Base-by-base conservation (phyloP, 2,329 filamentous ascomycete genomes). In the Periglandula ipomoeae region DNA sequence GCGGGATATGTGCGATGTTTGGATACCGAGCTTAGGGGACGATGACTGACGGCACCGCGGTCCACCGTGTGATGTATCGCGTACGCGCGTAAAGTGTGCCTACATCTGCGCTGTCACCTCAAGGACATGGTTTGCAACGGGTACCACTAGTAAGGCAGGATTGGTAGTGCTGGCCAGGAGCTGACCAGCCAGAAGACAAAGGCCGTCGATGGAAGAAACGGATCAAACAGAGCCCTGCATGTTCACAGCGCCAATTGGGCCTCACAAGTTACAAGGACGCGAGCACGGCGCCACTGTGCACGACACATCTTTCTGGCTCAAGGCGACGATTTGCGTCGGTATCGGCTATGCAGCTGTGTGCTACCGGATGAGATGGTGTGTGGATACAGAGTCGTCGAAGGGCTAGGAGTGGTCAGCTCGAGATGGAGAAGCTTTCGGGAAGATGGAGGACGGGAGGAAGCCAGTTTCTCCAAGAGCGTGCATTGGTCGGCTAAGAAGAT, bases 141-240 rank as follows among this genome's bases (percentile, higher is more conserved):
- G 15, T 13, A 30, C 9, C 38, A 38, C 44, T 22, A 34, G 23
- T 26, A 38, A n/a, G 48, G 38, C 22, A 40, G 37, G 43, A 37
- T n/a, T 24, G 19, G 37, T 15, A 26, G 20, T 43, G 32, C 23
- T 32, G 26, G 37, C 27, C 9, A 23, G 8, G 26, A 19, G 26
- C 22, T 19, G 39, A 17, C 26, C 39, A 44, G 20, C 17, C 48
- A 44, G 22, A 20, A 22, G 37, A 39, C 20, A 27, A 17, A 42
- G 27, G 35, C 11, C 37, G 17, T 24, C 26, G 38, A 23, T 23
- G 44, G 44, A 26, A 35, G 10, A 45, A 23, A 11, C 42, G 27
- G 22, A 49, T 46, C 47, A 49, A 46, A 46, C 42, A 37, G 19
- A n/a, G 11, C 13, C 32, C 30, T 46, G 38, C n/a, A 44, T 38